Evolutionary conservation across 441 rosid genomes (phyloP), one percentile per base, ranked within the genome.

Genomic region (Eutrema salsugineum): DNA sequence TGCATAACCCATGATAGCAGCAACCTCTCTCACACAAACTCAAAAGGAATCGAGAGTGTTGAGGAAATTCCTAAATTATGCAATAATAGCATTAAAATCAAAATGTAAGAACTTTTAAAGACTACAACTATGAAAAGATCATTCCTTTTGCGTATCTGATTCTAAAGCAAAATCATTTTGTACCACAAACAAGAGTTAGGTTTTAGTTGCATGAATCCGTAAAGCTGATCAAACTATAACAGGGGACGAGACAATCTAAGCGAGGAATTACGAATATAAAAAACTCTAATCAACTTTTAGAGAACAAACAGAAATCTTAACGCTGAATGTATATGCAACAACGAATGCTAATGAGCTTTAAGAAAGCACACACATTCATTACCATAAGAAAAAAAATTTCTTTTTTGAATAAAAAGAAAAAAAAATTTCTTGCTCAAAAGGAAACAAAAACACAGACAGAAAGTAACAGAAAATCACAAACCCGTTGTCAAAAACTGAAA

Each of bases 1-100:
- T 17, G 91, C 91, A 38, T 88, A 90, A 49, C 91, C 90, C 91
- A 88, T 88, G 67, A 11, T 11, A 42, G 36, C 58, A 42, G 36
- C 58, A 16, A 49, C 60, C 51, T 14, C 60, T 10, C 9, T 51
- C 66, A 19, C 63, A 42, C 53, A 11, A 70, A 74, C 46, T 79
- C 82, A 83, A 66, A 69, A 63, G 1, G 78, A 49, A 59, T 54
- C 30, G 20, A 54, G 3, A 4, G 27, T 35, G 43, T 14, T 36
- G 8, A 55, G 40, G 46, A 57, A 32, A 30, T 20, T 58, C 33
- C 63, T 20, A 10, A 9, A 47, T 17, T 11, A 53, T 38, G 5
- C 30, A 57, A 19, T 11, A 36, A 36, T 38, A 58, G 32, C 30
- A 46, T 58, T 17, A 5, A 38, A 24, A 3, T 24, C 27, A 24